Percentiles rank a stretch among this genome's conserved stretches.
These are phyloP conservation scores for Rhododendron simsii DNA, from an alignment of 148 eudicot genomes.

Conservation along the genomic window DNA sequence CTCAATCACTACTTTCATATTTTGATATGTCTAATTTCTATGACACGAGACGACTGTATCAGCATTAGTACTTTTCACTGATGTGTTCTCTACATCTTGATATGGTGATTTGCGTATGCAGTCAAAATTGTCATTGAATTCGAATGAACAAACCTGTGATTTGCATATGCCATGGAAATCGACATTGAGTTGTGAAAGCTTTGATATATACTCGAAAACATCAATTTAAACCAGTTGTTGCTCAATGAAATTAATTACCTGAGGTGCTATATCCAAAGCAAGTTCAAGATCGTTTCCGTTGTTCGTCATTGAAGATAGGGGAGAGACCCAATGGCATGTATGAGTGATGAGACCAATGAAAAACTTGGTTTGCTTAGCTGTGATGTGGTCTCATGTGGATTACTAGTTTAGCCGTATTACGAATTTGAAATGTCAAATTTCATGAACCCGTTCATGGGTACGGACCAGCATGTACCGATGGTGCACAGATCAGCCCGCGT, in stretches of 20 bases:
- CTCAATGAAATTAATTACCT: conserved; percentile 33
- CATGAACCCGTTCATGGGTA: too few species aligned
- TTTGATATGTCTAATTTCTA: background rate
- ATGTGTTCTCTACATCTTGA: background rate
- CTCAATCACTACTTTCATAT: background rate
- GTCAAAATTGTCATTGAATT: background rate
- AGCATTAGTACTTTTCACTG: background rate
- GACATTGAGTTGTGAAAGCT: background rate
- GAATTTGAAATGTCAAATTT: too few species aligned
- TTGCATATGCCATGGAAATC: background rate
- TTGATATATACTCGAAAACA: background rate
- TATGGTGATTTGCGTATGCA: background rate
- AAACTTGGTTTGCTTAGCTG: too few species aligned
- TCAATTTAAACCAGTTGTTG: background rate
- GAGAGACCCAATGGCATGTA: conserved; percentile 55
- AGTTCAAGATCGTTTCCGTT: conserved; percentile 39
- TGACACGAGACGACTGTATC: background rate
- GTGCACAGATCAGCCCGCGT: too few species aligned
- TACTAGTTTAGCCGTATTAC: too few species aligned
- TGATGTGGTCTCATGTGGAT: too few species aligned
- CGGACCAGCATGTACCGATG: too few species aligned
- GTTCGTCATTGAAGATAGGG: conserved; percentile 18
- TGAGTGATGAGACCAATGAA: too few species aligned
- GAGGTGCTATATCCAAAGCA: conserved; percentile 29
- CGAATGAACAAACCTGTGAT: background rate